Evolutionary conservation across 1,139 yeast species (phyloP), one percentile per base, ranked within the genome.

Genomic region (Diutina neorugosa): DNA sequence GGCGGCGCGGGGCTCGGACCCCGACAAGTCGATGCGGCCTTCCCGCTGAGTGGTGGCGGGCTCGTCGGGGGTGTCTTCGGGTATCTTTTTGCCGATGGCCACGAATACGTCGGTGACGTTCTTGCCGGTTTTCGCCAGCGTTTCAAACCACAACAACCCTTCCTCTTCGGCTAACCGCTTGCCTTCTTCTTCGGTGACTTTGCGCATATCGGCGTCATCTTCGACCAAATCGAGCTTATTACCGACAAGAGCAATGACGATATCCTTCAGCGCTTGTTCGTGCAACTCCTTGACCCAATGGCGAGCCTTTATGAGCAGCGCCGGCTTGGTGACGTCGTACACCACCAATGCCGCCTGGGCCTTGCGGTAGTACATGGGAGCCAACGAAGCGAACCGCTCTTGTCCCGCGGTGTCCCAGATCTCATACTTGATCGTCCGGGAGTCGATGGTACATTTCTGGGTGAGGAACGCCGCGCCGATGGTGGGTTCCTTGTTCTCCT

Each of bases 361-460:
- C 64, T 93, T 93, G 65, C 98, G 81, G 73, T 93, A 93, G 69
- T 93, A 93, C 96, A 93, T 87, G 25, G 98, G 98, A 1, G 98
- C 98, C 64, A 93, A 76, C 42, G 94, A 86, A 4, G 98, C 97
- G 73, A 93, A 93, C 58, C 98, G 74, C 68, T 93, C 98, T 70
- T 93, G 98, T 18, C 98, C 98, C 0, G 98, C 98, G 14, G 98
- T 93, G 66, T 93, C 98, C 98, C 98, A 93, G 59, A 93, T 93
- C 68, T 93, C 98, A 69, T 90, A 93, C 67, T 93, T 93, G 65
- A 93, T 90, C 16, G 95, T 87, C 60, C 87, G 81, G 58, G 87
- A 90, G 44, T 94, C 94, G 61, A 93, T 84, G 42, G 91, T 84
- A 65, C 97, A 94, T 65, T 94, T 84, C 67, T 93, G 98, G 40